Conservation (phyloP, 202 grass and related monocot genomes). For the Panicum hallii region DNA sequence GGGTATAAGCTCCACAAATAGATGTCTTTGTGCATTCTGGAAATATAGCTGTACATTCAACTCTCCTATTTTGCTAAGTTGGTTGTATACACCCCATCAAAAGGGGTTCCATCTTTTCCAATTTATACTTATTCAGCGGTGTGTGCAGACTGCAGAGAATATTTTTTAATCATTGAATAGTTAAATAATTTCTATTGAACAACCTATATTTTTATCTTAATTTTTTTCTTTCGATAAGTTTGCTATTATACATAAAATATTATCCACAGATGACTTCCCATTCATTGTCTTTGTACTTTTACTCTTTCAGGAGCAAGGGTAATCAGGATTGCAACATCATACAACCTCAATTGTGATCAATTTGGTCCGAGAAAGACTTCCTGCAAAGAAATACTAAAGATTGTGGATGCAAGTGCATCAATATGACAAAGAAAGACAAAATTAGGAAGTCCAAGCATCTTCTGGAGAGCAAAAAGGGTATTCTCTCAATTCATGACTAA, state of each 20-base stretch:
- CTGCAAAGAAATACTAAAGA: neutral
- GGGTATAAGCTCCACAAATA: neutral
- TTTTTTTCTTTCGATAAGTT: neutral
- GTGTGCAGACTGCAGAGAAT: neutral
- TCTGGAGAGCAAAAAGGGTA: conserved; percentile 72
- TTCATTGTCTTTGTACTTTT: neutral
- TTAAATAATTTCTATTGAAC: neutral
- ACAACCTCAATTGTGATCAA: conserved; percentile 6
- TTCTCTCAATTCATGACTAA: conserved; percentile 35
- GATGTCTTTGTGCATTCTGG: neutral
- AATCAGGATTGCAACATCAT: conserved; percentile 14
- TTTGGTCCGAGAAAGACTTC: conserved; percentile 15
- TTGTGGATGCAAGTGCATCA: conserved; percentile 29
- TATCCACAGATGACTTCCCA: neutral
- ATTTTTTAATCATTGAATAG: conserved; percentile 23
- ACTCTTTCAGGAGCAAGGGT: conserved; percentile 25
- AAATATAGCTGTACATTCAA: conserved; percentile 6
- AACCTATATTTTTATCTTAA: neutral
- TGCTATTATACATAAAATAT: neutral
- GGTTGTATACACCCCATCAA: neutral
- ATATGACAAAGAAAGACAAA: conserved; percentile 77
- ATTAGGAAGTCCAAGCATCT: conserved; percentile 51
- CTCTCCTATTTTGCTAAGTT: conserved; percentile 11
- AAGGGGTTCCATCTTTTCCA: conserved; percentile 1
- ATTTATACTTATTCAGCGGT: conserved; percentile 15